Evolutionary conservation across 2,329 filamentous ascomycete genomes (phyloP).

Genomic region (Phyllosticta citriasiana): DNA sequence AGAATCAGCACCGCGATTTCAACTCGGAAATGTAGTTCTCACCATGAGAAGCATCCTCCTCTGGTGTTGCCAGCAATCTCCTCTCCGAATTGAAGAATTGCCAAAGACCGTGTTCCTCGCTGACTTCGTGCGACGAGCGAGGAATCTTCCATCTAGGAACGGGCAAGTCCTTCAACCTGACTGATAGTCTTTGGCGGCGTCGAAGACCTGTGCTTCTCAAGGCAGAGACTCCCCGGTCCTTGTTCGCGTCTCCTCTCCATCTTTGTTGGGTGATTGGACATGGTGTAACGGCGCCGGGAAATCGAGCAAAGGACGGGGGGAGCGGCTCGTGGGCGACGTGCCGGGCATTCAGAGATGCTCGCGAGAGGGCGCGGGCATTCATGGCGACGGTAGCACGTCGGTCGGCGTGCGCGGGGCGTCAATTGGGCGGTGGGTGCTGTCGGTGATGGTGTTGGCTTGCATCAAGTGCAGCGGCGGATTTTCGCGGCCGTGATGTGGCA

Average conservation of each 20-base stretch:
- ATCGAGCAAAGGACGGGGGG: conserved; percentile 26
- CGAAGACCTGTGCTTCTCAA: conserved; percentile 60
- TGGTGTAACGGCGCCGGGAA: conserved; percentile 35
- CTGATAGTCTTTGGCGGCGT: conserved; percentile 61
- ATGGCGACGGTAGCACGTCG: background rate
- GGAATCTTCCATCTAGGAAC: conserved; percentile 50
- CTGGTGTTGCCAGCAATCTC: conserved; percentile 60
- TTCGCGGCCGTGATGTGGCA: conserved; percentile 1
- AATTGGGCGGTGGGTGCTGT: background rate
- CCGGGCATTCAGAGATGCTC: conserved; percentile 2
- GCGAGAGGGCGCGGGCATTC: conserved; percentile 8
- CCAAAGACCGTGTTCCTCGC: conserved; percentile 70
- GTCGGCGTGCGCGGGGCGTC: background rate
- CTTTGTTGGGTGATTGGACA: background rate
- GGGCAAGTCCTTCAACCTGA: conserved; percentile 63
- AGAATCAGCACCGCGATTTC: background rate
- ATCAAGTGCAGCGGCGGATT: background rate
- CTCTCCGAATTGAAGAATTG: conserved; percentile 72
- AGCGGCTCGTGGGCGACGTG: background rate
- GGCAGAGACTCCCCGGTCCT: conserved; percentile 69
- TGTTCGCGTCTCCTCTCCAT: conserved; percentile 62
- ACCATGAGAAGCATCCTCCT: conserved; percentile 62
- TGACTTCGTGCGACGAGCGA: conserved; percentile 22
- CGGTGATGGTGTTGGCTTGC: background rate
- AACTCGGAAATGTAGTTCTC: conserved; percentile 15